Evolutionary conservation across 192 early-diverging fungal species (phyloP).

Genomic region (Backusella australiensis): DNA sequence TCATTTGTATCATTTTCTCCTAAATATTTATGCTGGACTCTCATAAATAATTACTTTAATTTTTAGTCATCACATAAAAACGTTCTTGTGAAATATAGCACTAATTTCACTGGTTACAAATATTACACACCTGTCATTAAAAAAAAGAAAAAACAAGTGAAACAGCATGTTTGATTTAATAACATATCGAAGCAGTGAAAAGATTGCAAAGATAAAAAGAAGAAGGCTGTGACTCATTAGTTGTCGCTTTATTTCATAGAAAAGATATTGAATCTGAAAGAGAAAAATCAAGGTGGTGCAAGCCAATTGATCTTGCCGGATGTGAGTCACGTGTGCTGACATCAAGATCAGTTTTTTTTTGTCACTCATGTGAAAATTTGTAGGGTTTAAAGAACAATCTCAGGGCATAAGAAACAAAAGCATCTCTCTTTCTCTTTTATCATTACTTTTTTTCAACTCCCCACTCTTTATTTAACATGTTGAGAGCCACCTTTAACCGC

Average conservation of each 20-base stretch:
- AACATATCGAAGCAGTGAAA: not conserved
- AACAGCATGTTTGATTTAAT: not conserved
- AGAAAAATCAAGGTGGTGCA: not conserved
- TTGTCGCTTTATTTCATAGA: not conserved
- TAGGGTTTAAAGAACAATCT: constrained; percentile 12
- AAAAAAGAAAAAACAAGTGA: not conserved
- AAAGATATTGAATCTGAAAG: not conserved
- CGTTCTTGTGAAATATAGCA: not conserved
- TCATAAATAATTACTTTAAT: not conserved
- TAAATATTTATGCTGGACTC: not conserved
- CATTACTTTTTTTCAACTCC: not conserved
- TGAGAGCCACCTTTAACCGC: not conserved
- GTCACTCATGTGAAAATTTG: constrained; percentile 15
- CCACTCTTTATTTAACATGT: constrained; percentile 1
- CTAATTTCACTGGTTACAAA: not conserved
- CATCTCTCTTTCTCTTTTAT: constrained; percentile 13
- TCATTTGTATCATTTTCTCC: not conserved
- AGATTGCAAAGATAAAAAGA: not conserved
- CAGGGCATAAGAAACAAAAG: constrained; percentile 4
- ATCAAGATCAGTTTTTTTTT: constrained; percentile 11
- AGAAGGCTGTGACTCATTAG: not conserved
- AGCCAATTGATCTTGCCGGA: not conserved
- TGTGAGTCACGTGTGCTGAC: constrained; percentile 15
- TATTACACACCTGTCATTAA: not conserved
- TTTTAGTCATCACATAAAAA: not conserved